Evolutionary conservation across 805 yeast species (phyloP).

Genomic region (Priceomyces medius): DNA sequence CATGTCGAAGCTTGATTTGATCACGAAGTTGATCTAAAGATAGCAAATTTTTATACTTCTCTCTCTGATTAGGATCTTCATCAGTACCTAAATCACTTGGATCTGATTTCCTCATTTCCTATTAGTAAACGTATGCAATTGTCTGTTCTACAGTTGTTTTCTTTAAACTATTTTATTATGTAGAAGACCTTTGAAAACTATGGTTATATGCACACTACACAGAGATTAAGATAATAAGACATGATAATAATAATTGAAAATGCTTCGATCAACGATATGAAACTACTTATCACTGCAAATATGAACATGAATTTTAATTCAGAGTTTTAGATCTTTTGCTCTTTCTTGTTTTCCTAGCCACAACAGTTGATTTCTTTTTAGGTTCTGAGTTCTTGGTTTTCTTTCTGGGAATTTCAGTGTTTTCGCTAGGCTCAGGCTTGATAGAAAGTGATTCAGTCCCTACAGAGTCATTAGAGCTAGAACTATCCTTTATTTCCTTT

Average conservation of each 20-base stretch:
- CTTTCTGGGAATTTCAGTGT: conserved; percentile 6
- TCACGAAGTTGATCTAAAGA: conserved; percentile 23
- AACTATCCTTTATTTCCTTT: conserved; percentile 2
- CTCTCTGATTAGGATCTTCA: neutral
- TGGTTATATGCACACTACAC: neutral
- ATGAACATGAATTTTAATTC: neutral
- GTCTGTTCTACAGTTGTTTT: no score
- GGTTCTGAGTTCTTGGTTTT: conserved; percentile 1
- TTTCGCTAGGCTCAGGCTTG: neutral
- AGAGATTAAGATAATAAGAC: no score
- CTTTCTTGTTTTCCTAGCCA: neutral
- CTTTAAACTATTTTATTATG: no score
- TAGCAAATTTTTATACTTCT: neutral
- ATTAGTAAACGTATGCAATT: neutral
- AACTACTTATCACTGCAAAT: neutral
- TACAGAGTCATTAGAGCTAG: neutral
- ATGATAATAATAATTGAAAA: neutral
- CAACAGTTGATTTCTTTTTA: neutral
- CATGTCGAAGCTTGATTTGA: conserved; percentile 30
- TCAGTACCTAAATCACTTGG: neutral
- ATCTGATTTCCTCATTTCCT: neutral
- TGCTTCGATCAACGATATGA: neutral
- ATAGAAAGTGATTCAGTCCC: neutral
- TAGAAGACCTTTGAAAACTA: no score
- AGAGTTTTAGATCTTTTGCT: neutral